Base-by-base conservation (phyloP, 192 early-diverging fungal genomes). In the Gonapodya prolifera region DNA sequence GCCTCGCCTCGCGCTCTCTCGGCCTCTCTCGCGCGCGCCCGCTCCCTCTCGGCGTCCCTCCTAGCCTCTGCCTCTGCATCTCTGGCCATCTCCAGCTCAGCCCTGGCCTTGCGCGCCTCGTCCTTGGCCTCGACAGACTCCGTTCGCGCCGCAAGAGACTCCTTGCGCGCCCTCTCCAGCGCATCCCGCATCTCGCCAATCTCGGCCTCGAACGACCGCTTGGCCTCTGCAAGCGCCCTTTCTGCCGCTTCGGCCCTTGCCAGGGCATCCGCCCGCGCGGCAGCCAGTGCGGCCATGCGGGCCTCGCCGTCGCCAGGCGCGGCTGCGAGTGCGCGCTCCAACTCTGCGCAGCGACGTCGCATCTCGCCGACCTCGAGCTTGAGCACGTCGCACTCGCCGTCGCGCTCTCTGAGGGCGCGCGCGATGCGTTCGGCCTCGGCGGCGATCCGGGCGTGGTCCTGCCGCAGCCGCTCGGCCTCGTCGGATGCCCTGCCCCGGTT, bases 11-110 rank as follows among this genome's bases (percentile, higher is more conserved):
- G 8, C 23, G 45, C 45, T 23, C 45, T 61, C 8, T 61, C 45
- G 8, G 45, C 45, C 45, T 61, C 45, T 23, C 45, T 8, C 8
- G 45, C 45, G 8, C 45, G 8, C 45, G 2, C 71, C 71, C 71
- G 16, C 71, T 73, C 71, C 71, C 71, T 73, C 71, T 73, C 71
- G 31, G 71, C 71, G 2, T 73, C 71, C 16, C 32, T 29, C 28
- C 32, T 32, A 2, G 71, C 71, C 18, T 8, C 2, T 29, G 8
- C 8, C 28, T 18, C 71, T 29, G 18, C 71, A 16, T 73, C 71
- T 32, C 29, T 32, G 71, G 71, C 71, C 71, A 8, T 8, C 28
- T 73, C 32, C 2, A 29, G 8, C 32, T 30, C 71, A 2, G 2
- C 71, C 71, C 32, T 8, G 8, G 71, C 71, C 71, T 29, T 73